Base-by-base conservation (phyloP, 2,329 filamentous ascomycete genomes). In the Metarhizium robertsii region DNA sequence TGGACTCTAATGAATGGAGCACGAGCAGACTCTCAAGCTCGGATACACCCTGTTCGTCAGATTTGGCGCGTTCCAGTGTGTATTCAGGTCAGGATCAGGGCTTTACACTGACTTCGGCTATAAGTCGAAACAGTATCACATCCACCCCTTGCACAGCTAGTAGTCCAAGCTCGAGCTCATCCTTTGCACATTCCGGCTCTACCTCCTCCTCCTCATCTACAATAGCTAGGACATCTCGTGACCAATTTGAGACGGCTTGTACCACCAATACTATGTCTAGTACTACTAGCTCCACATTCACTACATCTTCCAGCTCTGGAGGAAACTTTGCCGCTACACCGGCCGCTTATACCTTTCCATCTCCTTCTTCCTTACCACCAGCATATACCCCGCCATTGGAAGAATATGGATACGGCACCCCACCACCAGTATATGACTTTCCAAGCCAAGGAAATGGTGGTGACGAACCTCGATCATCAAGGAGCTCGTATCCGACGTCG, bases 371-470 rank as follows among this genome's bases (percentile, higher is more conserved):
- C 36, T 11, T 51, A 11, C 59, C 53, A 1, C 59, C 57, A 4
- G 54, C 55, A 13, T 57, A 59, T 18, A 18, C 53, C 14, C 51
- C 57, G 34, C 55, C 57, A 7, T 53, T 59, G 25, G 52, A 55
- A 43, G 55, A 54, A 25, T 60, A 60, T 52, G 49, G 52, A 13
- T 57, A 60, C 20, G 43, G 52, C 20, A 55, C 34, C 8, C 50
- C 34, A 14, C 50, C 54, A 20, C 52, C 55, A 14, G 54, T 43
- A 8, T 58, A 59, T 14, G 51, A 8, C n/a, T 48, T 34, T 45
- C 36, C 48, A 2, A 43, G 42, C 20, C 20, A 16, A 43, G 5
- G 14, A 20, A 20, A n/a, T 14, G n/a, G n/a, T 13, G 49, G 14
- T 40, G 25, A 34, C 25, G 20, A 18, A 38, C 18, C 46, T 14